Conservation (phyloP, 2,329 filamentous ascomycete species). For the Calonectria pseudoreteaudii region DNA sequence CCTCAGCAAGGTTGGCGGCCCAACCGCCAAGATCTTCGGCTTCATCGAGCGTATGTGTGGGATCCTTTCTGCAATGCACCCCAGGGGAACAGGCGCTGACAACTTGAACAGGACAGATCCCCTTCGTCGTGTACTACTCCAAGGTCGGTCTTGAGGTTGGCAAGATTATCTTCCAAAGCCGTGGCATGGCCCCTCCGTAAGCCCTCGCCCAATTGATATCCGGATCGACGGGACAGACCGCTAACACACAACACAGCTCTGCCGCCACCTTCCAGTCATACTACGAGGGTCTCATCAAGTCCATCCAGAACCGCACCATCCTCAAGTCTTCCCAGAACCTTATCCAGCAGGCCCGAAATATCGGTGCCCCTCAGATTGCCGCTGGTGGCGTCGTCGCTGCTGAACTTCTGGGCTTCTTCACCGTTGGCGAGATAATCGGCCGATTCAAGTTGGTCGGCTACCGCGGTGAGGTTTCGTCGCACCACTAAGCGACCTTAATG, state of each 20-base stretch:
- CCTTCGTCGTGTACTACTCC: conserved; percentile 90
- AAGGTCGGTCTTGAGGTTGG: conserved; percentile 88
- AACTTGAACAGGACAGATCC: conserved; percentile 76
- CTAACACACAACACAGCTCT: conserved; percentile 64
- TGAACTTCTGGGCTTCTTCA: conserved; percentile 96
- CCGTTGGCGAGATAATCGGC: conserved; percentile 95
- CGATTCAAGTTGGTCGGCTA: conserved; percentile 96
- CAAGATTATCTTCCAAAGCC: conserved; percentile 87
- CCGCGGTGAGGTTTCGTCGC: conserved; percentile 74
- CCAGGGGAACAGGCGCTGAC: conserved; percentile 23
- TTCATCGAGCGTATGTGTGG: conserved; percentile 85
- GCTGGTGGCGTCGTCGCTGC: conserved; percentile 82
- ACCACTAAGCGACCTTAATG: conserved; percentile 61
- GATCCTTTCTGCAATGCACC: neutral
- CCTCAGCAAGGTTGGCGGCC: conserved; percentile 82
- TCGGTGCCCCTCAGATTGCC: conserved; percentile 77
- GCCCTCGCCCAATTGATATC: conserved; percentile 48
- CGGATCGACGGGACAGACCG: conserved; percentile 15
- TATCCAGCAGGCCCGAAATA: conserved; percentile 71
- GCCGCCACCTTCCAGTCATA: conserved; percentile 86
- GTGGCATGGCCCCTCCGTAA: conserved; percentile 97
- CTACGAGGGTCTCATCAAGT: conserved; percentile 80
- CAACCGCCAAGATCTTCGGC: conserved; percentile 81
- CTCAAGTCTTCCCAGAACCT: conserved; percentile 68
- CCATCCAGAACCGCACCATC: conserved; percentile 73